Evolutionary conservation across 2,329 filamentous ascomycete genomes (phyloP).

Genomic region (Ophiostoma montium): DNA sequence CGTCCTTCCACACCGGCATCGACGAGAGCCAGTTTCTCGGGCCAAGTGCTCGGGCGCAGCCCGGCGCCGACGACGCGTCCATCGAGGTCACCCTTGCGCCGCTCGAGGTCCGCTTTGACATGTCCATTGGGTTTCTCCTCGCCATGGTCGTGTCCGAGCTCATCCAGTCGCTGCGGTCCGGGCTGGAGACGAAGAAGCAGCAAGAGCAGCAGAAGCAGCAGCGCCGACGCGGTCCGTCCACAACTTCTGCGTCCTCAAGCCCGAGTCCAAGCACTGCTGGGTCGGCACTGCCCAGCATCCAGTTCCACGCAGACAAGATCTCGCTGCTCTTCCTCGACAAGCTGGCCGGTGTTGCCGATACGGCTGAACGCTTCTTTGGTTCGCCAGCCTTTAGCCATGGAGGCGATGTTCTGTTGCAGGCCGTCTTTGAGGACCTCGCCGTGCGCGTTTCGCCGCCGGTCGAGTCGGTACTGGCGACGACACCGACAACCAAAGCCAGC

Average conservation of each 20-base stretch:
- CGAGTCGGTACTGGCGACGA: neutral
- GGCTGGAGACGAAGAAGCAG: slow-evolving; percentile 5
- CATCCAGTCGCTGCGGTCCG: slow-evolving; percentile 16
- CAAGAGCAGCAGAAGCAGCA: slow-evolving; percentile 15
- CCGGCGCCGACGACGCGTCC: slow-evolving; percentile 18
- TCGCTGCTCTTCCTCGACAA: slow-evolving; percentile 42
- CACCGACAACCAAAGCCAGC: slow-evolving; percentile 17
- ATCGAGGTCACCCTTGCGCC: slow-evolving; percentile 40
- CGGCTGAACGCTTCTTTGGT: slow-evolving; percentile 30
- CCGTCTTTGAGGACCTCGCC: slow-evolving; percentile 31
- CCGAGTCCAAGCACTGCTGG: too few relatives aligned
- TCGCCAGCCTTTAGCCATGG: slow-evolving; percentile 24
- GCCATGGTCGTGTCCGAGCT: slow-evolving; percentile 36
- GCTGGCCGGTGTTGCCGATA: slow-evolving; percentile 37
- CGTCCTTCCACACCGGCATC: slow-evolving; percentile 8
- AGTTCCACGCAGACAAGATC: slow-evolving; percentile 32
- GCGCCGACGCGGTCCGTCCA: neutral
- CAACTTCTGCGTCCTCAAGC: neutral
- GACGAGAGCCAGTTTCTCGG: slow-evolving; percentile 8
- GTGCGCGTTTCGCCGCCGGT: slow-evolving; percentile 16
- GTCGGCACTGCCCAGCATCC: slow-evolving; percentile 25
- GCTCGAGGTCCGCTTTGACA: slow-evolving; percentile 38
- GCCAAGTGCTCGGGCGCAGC: neutral
- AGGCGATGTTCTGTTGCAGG: slow-evolving; percentile 38
- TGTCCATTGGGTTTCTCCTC: slow-evolving; percentile 40